Percentiles rank a stretch among this genome's conserved stretches.
These are phyloP conservation scores for Neolentinus lepideus DNA, from an alignment of 1,284 basidiomycete species.

Conservation along the genomic window DNA sequence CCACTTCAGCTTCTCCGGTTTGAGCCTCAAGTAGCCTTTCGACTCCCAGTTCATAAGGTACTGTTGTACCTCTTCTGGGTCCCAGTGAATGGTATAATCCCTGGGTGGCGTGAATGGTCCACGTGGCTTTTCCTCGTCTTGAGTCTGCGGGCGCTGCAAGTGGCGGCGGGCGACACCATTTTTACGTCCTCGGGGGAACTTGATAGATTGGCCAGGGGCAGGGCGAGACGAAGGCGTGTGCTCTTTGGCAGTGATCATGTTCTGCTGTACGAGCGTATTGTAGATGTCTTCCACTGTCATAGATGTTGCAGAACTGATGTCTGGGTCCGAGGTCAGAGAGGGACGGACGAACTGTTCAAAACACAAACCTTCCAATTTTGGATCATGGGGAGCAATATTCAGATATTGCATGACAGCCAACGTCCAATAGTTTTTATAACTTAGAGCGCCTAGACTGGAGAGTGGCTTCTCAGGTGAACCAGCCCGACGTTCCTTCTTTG, in stretches of 20 bases:
- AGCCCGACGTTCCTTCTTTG: conserved; percentile 85
- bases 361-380: conserved; percentile 68
- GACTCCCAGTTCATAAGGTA: conserved; percentile 68
- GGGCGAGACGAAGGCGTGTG: conserved; percentile 42
- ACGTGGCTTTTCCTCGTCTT: conserved; percentile 38
- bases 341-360: conserved; percentile 12
- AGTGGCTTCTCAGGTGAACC: conserved; percentile 94
- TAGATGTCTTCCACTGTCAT: conserved; percentile 91
- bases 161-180: conserved; percentile 56
- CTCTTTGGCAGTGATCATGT: conserved; percentile 67
- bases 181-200: conserved; percentile 62
- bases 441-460: conserved; percentile 82
- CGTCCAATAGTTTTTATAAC: conserved; percentile 96
- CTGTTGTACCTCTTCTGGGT: conserved; percentile 58
- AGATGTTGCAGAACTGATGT: conserved; percentile 81
- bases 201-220: conserved; percentile 70
- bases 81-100: conserved; percentile 75
- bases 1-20: conserved; percentile 89
- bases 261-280: conserved; percentile 68
- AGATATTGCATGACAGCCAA: conserved; percentile 85
- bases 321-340: conserved; percentile 32
- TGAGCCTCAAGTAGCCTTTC: conserved; percentile 79
- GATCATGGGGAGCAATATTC: conserved; percentile 47
- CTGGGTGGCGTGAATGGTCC: conserved; percentile 61
- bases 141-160: conserved; percentile 50